These are phyloP conservation scores for Alternaria gaisen DNA, from an alignment of 2,329 filamentous ascomycete species.

Conservation along the genomic window DNA sequence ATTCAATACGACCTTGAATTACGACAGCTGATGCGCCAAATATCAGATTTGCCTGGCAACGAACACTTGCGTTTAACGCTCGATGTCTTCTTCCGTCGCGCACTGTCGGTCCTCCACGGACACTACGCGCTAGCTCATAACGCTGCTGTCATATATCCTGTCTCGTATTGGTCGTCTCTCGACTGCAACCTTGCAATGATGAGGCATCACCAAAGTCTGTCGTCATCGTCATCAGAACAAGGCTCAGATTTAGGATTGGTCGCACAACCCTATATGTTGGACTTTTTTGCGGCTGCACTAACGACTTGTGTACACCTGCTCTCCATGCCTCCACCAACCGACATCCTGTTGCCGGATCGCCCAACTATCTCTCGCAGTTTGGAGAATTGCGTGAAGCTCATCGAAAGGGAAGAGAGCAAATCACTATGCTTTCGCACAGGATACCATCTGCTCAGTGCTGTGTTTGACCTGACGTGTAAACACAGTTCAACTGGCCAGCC, in stretches of 20 bases:
- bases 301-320: slow-evolving; percentile 28
- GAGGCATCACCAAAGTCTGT: background rate
- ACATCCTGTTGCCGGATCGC: background rate
- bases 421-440: slow-evolving; percentile 29
- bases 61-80: background rate
- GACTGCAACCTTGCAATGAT: background rate
- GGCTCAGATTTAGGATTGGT: slow-evolving; percentile 19
- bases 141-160: background rate
- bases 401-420: slow-evolving; percentile 21
- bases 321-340: background rate
- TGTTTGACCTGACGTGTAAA: slow-evolving; percentile 9
- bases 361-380: slow-evolving; percentile 23
- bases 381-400: slow-evolving; percentile 24
- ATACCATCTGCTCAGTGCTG: slow-evolving; percentile 17
- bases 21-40: background rate
- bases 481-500: background rate
- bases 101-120: background rate
- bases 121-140: background rate
- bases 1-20: background rate
- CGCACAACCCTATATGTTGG: slow-evolving; percentile 32
- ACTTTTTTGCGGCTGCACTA: slow-evolving; percentile 31
- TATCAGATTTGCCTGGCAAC: background rate
- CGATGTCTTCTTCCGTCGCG: background rate
- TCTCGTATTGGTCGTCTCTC: background rate
- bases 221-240: background rate